Evolutionary conservation across 345 rosid species (phyloP).

Genomic region (Arabis hirsuta): DNA sequence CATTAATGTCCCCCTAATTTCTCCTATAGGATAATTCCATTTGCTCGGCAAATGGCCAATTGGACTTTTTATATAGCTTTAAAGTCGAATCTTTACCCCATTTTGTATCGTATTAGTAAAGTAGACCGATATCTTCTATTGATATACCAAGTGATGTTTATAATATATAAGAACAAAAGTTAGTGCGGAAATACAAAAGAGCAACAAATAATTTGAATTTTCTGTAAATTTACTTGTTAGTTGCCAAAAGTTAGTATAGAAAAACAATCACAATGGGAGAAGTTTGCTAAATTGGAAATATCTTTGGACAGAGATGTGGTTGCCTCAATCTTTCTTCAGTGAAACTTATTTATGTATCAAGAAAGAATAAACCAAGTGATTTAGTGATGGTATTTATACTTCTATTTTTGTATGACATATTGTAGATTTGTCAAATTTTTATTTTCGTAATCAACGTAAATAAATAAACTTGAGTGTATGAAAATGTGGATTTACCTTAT

Average conservation of each 20-base stretch:
- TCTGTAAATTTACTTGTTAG: too few species aligned
- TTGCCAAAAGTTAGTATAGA: too few species aligned
- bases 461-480: too few species aligned
- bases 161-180: too few species aligned
- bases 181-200: background rate
- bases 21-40: background rate
- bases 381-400: background rate
- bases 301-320: background rate
- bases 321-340: background rate
- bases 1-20: background rate
- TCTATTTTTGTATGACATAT: slow-evolving; percentile 2
- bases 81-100: background rate
- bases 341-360: background rate
- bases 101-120: background rate
- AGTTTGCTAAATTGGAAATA: background rate
- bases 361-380: background rate
- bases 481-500: too few species aligned
- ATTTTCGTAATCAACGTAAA: background rate
- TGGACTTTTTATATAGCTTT: background rate
- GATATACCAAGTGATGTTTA: too few species aligned
- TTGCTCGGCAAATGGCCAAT: too few species aligned
- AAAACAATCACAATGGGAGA: too few species aligned
- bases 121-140: background rate
- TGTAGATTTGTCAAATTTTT: background rate
- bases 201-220: background rate